Evolutionary conservation across 1,284 basidiomycete species (phyloP).

Genomic region (Neolentinus lepideus): DNA sequence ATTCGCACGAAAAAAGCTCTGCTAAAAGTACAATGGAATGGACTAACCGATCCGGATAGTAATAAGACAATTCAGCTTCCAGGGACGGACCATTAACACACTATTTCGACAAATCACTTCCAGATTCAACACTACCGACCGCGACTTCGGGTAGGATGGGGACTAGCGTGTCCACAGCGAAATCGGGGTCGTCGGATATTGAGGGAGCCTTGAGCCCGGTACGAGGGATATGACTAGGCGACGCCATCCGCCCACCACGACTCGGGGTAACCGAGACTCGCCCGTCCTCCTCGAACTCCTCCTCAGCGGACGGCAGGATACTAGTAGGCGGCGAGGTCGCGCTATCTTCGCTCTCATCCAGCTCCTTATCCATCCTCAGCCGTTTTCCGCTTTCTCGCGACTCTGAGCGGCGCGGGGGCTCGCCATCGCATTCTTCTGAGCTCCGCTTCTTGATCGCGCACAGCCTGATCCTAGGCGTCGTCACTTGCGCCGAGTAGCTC

Average conservation of each 20-base stretch:
- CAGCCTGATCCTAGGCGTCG: constrained; percentile 6
- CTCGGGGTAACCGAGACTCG: background rate
- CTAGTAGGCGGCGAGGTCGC: constrained; percentile 1
- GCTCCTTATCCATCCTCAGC: background rate
- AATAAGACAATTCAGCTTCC: background rate
- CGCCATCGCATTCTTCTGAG: constrained; percentile 1
- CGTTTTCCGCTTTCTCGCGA: background rate
- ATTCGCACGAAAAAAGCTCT: background rate
- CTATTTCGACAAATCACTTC: background rate
- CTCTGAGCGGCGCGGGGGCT: background rate
- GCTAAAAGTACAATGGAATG: background rate
- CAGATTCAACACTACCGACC: background rate
- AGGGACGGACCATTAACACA: too few relatives aligned
- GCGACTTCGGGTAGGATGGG: background rate
- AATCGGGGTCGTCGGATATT: background rate
- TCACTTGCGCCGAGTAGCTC: constrained; percentile 16
- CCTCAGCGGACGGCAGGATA: background rate
- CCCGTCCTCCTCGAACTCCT: background rate
- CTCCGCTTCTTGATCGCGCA: background rate
- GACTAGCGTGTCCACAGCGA: background rate
- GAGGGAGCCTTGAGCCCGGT: background rate
- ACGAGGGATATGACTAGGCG: background rate
- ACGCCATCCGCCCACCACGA: background rate
- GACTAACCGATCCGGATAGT: too few relatives aligned
- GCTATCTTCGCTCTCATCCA: background rate